These are phyloP conservation scores for Davidsoniella neocaledoniae DNA, from an alignment of 2,329 filamentous ascomycete genomes.

Conservation along the genomic window DNA sequence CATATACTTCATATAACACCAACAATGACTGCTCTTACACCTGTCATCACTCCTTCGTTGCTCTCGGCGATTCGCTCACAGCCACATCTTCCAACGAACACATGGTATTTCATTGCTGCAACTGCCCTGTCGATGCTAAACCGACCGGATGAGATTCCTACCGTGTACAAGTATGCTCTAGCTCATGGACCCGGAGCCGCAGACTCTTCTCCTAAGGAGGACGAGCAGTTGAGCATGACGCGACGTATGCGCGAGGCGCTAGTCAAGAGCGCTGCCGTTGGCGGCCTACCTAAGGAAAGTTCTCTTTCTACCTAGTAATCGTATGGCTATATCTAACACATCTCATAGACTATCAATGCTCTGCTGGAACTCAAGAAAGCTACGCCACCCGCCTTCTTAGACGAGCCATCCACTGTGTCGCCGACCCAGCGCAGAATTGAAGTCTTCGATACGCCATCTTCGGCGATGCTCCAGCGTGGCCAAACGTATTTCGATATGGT, in stretches of 20 bases:
- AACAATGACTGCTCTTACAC: conserved; percentile 9
- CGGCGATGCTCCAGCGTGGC: conserved; percentile 26
- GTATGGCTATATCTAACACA: not conserved
- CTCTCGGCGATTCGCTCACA: conserved; percentile 25
- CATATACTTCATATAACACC: too few species aligned
- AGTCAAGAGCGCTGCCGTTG: conserved; percentile 30
- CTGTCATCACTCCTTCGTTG: conserved; percentile 23
- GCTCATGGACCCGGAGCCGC: conserved; percentile 16
- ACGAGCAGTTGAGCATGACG: conserved; percentile 27
- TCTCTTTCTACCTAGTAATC: not conserved
- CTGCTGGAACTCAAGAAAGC: conserved; percentile 27
- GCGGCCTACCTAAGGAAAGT: conserved; percentile 32
- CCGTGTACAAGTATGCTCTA: conserved; percentile 27
- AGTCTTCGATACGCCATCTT: conserved; percentile 21
- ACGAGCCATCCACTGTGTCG: conserved; percentile 21
- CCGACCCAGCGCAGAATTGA: conserved; percentile 25
- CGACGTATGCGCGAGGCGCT: conserved; percentile 32
- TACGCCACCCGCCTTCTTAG: conserved; percentile 26
- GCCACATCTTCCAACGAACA: conserved; percentile 26
- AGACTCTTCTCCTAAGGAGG: conserved; percentile 16
- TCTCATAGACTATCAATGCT: conserved; percentile 28
- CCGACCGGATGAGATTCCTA: conserved; percentile 29
- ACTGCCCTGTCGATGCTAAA: conserved; percentile 31
- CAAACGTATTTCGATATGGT: conserved; percentile 29
- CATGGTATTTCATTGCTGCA: conserved; percentile 32